Evolutionary conservation across 2,329 filamentous ascomycete species (phyloP).

Genomic region (Stagonosporopsis cucurbitacearum): DNA sequence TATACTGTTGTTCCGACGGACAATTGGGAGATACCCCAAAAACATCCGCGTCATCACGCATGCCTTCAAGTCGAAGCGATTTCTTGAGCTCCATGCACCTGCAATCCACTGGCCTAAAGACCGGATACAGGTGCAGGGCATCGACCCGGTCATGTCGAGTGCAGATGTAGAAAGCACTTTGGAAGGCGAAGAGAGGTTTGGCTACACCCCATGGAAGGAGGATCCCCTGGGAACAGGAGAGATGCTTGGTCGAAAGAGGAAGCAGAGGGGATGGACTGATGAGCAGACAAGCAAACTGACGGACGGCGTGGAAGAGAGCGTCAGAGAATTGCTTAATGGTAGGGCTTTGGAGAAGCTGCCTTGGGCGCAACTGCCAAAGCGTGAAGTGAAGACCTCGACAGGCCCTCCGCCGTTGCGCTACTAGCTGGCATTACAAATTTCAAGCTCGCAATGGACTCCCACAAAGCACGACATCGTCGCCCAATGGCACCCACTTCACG

Average conservation of each 20-base stretch:
- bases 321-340: conserved; percentile 37
- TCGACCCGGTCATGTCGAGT: conserved; percentile 53
- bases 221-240: conserved; percentile 51
- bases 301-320: conserved; percentile 36
- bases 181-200: conserved; percentile 46
- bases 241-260: conserved; percentile 49
- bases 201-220: conserved; percentile 47
- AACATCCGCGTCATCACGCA: conserved; percentile 55
- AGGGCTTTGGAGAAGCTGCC: conserved; percentile 32
- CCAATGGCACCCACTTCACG: conserved; percentile 78
- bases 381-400: neutral
- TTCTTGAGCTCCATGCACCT: conserved; percentile 50
- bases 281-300: conserved; percentile 23
- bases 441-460: conserved; percentile 59
- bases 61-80: conserved; percentile 55
- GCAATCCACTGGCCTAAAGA: conserved; percentile 54
- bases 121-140: conserved; percentile 51
- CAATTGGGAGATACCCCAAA: conserved; percentile 50
- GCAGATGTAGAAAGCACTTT: conserved; percentile 47
- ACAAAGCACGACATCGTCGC: conserved; percentile 83
- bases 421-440: conserved; percentile 6
- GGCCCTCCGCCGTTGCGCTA: conserved; percentile 15
- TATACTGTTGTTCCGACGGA: conserved; percentile 61
- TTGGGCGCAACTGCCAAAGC: conserved; percentile 26
- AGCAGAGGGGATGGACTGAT: conserved; percentile 49